Base-by-base conservation (phyloP, 2,329 filamentous ascomycete species). In the Penicillium sp. region DNA sequence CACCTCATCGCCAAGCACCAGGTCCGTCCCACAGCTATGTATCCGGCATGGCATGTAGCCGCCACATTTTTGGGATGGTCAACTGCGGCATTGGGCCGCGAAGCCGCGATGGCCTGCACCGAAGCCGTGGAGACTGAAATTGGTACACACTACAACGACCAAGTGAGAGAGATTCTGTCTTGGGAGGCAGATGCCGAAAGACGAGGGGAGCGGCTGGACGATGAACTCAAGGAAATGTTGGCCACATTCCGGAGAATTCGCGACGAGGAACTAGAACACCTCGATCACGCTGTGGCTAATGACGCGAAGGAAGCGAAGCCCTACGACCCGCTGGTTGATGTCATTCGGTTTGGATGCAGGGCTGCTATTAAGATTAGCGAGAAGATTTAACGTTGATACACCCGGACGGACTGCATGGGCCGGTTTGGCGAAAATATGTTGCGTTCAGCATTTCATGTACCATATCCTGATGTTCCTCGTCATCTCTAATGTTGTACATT, bases 71-170 rank as follows among this genome's bases (percentile, higher is more conserved):
- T 99, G 7, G 93, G 93, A 14, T 96, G 93, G 90, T 80, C 82
- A 4, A 99, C 93, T 0, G 93, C 88, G 0, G 73, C 93, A 35
- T 80, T 99, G 79, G 91, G 93, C 0, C 82, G 89, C 41, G 90
- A 97, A 72, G 91, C 92, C 2, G 92, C 93, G 30, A 99, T 99
- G 93, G 93, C 93, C 11, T 99, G 93, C 68, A 97, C 93, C 0
- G 93, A 99, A 72, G 93, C 93, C 1, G 92, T 99, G 1, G 93
- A 99, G 77, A 99, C 92, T 6, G 93, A 97, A 75, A 99, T 99
- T 55, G 93, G 93, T 2, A 83, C 83, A 25, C 93, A 99, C 73
- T 99, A 99, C 70, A 97, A 97, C 67, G 83, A 84, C 56, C 93
- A 99, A 74, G 89, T 99, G 35, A 77, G 89, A 22, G 80, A 82